A percentile compares a stretch with the other conserved stretches of the same genome.
Conservation (phyloP, 75 land plant species). For the Gnetum montanum region DNA sequence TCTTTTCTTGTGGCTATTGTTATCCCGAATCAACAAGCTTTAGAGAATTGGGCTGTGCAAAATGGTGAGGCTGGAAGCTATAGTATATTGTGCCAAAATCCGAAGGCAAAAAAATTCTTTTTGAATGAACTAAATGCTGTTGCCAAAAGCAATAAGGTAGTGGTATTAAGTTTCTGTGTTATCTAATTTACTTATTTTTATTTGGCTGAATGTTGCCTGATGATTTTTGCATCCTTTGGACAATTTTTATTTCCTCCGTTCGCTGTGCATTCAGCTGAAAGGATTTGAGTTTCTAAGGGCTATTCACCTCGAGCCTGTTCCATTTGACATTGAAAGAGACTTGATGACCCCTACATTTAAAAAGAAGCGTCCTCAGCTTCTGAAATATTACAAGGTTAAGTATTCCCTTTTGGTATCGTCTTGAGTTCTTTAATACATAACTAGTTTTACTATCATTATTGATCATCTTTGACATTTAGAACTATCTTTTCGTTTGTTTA, state of each 20-base stretch:
- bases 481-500: background rate
- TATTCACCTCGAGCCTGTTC: slow-evolving; percentile 79
- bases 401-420: background rate
- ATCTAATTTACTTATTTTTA: background rate
- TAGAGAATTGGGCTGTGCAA: slow-evolving; percentile 67
- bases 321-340: slow-evolving; percentile 94
- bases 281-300: slow-evolving; percentile 87
- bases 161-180: background rate
- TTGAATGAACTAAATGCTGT: slow-evolving; percentile 57
- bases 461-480: background rate
- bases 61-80: slow-evolving; percentile 61
- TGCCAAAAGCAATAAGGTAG: slow-evolving; percentile 80
- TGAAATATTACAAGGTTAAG: slow-evolving; percentile 81
- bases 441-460: background rate
- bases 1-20: slow-evolving; percentile 86
- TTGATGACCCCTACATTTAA: slow-evolving; percentile 92
- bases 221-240: background rate
- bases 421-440: background rate
- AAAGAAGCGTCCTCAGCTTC: slow-evolving; percentile 93
- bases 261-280: slow-evolving; percentile 62
- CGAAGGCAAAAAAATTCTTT: slow-evolving; percentile 61
- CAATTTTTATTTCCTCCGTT: background rate
- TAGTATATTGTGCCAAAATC: slow-evolving; percentile 49
- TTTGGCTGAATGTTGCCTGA: background rate
- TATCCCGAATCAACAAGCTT: slow-evolving; percentile 73